Base-by-base conservation (phyloP, 176 grass and related monocot species). In the Phoenix roebelenii region DNA sequence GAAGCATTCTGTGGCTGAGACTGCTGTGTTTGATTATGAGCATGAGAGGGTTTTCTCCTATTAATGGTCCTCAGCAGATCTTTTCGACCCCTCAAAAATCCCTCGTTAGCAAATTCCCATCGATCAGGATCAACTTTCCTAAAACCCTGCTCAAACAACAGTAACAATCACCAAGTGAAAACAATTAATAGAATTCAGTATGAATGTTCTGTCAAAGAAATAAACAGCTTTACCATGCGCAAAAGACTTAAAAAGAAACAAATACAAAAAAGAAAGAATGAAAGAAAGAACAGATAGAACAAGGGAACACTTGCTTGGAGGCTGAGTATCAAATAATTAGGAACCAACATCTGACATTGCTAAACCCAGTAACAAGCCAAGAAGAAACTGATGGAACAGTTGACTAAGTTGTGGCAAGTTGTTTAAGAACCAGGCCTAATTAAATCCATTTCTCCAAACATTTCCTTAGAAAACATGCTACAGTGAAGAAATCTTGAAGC, bases 31-130 rank as follows among this genome's bases (percentile, higher is more conserved):
- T 88, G 86, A 39, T 15, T 57, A 32, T 79, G 82, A 23, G 64
- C 70, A 58, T 85, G 81, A 61, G 75, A 81, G 60, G 87, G 74
- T 81, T 92, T 92, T 72, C 93, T 72, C 61, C 93, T 74, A 57
- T 81, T 98, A 70, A 98, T 92, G 17, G 87, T 92, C 77, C 88
- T 98, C 51, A 98, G 56, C 19, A 98, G 70, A 76, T 88, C 81
- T 68, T 98, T 98, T 25, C 88, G 87, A 15, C 87, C 87, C 72
- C 87, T 79, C 64, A 98, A 64, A 73, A 98, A 98, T 59, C 93
- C 93, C 53, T 98, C 93, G 29, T 98, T 98, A 58, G 93, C 87
- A 78, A 98, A 98, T 64, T 98, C 93, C 93, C 93, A 98, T 58
- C 82, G 81, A 73, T 98, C 93, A 59, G 93, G 93, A 69, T 98